Base-by-base conservation (phyloP, 305 asterid species). In the Fraxinus sp. region DNA sequence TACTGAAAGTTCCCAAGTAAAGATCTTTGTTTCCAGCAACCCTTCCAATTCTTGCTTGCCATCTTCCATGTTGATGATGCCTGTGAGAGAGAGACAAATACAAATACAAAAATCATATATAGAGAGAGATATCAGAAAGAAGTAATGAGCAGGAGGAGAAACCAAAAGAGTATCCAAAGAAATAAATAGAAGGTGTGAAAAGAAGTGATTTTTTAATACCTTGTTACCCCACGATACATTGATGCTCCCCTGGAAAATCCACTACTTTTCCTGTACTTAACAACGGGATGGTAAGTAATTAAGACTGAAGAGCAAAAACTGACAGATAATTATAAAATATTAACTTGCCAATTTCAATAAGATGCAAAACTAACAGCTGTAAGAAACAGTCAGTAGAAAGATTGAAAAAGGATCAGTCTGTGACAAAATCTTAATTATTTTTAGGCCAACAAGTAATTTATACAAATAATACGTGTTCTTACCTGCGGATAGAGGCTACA, bases 171-270 rank as follows among this genome's bases (percentile, higher is more conserved):
- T 13, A 13, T 46, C 57, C 6, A 46, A 14, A 46, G 57, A 46
- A 46, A 41, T 41, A 41, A 41, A 43, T 43, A 43, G 49, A 0
- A 11, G 57, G 57, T 0, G 6, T 20, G 71, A 8, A 20, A 20
- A 7, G 2, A 30, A 66, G 16, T 20, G 13, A 64, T 37, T 43
- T 10, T 2, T 16, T 26, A 32, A 80, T 79, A 93, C 98, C 98
- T 94, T 66, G 98, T 94, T 18, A 94, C 98, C 3, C 98, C 97
- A 18, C 97, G 97, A 73, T 94, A 94, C 93, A 92, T 93, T 75
- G 98, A 94, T 10, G 98, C 98, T 18, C 98, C 98, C 90, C 98
- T 91, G 2, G 98, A 94, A 74, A 94, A 94, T 7, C 98, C 98
- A 83, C 97, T 94, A 28, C 98, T 94, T 86, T 93, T 94, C 90